Evolutionary conservation across 2,329 filamentous ascomycete species (phyloP), one percentile per base, ranked within the genome.

Genomic region (Sphaerulina vaccinii): DNA sequence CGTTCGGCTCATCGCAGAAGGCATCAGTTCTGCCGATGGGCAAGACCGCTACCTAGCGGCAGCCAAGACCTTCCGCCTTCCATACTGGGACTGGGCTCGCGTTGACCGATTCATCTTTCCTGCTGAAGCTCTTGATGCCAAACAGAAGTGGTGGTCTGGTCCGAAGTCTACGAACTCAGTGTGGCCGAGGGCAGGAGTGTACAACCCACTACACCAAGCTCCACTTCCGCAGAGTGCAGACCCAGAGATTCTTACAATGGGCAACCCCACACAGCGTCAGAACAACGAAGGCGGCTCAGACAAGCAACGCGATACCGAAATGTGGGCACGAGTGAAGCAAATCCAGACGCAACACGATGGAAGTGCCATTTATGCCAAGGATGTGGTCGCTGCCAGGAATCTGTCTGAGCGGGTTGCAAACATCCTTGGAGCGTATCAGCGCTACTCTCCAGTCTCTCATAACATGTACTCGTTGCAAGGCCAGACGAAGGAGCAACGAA

Each of bases 191-290:
- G n/a, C n/a, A n/a, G n/a, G n/a, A n/a, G n/a, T n/a, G 15, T 44
- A 44, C 41, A 44, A 44, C 4, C 41, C 41, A 13, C 19, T 44
- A 10, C 41, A 44, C 8, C 41, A 44, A 5, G 41, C 41, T 13
- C 41, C 41, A 10, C 9, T 44, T 5, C 41, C 41, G 21, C 18
- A 29, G 3, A 44, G 7, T 33, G 41, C 21, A 19, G 41, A 44
- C 18, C 2, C 4, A 10, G 27, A 27, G 1, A 10, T 44, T 13
- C 41, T 29, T 6, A 5, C 5, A 3, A 18, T 18, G 8, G 41
- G 41, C 27, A 44, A 44, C n/a, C 41, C 41, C 1, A 44, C 41
- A 15, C 9, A 16, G 15, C 41, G 41, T 3, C 41, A 44, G 16
- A 43, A 21, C 15, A 16, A 16, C 6, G 9, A 15, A 8, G n/a